Base-by-base conservation (phyloP, 2,329 filamentous ascomycete species). In the Penicillium thymicola region DNA sequence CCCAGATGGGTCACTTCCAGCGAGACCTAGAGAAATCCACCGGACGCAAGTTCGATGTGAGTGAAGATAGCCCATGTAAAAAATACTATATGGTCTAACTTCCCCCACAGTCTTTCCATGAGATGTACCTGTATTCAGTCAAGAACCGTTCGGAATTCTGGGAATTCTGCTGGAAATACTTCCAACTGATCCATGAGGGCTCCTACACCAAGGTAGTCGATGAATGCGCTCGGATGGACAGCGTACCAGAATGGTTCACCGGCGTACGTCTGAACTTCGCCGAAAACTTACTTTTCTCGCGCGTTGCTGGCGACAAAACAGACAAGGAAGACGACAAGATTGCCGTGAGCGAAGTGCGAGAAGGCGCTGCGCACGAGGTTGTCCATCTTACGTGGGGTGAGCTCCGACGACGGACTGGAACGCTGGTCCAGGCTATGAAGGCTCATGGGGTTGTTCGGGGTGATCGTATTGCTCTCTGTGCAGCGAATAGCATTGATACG, bases 201-300 rank as follows among this genome's bases (percentile, higher is more conserved):
- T 74, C 71, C 4, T 85, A 83, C 67, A 74, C 72, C 0, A 72
- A 68, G 10, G 84, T 88, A 1, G 86, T 94, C 3, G 89, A 95
- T 67, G 86, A 90, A 65, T 78, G 77, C 0, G 79, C 82, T 1
- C 84, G 86, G 2, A 90, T 95, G 71, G 86, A 90, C 58, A 78
- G 79, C 16, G 80, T 93, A 5, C 90, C 90, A 0, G 75, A 79
- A 40, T 95, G 90, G 90, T 95, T 94, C 71, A 76, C 84, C 1
- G 90, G 90, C 30, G 80, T 92, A 1, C 75, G 78, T 5, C 72
- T 94, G 64, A 95, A 92, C 67, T 93, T 87, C 69, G 87, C 89
- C 5, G 90, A 95, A 75, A 95, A 94, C 68, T 74, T 91, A 27
- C 83, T 96, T 27, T 92, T 84, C 76, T 81, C 81, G 1, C 37